phyloP scores from a whole-genome alignment of 495 filamentous ascomycete species.

The Schizothecium vesticola region DNA sequence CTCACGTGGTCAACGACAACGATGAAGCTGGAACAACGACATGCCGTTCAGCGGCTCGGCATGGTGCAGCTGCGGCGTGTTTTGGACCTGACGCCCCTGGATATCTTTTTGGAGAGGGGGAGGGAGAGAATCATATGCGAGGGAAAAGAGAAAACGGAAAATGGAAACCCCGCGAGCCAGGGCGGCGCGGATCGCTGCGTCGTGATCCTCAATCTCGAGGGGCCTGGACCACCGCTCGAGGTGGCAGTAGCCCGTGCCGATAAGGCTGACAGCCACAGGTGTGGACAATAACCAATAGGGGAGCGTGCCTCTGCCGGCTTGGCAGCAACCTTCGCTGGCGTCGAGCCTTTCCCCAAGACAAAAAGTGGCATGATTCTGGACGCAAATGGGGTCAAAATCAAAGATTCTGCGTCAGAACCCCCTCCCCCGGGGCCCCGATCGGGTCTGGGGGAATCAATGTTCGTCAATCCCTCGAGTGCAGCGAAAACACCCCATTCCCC shows the following conservation, averaged over 20 bases:
- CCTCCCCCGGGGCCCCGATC: slow-evolving; percentile 20
- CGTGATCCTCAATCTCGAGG: slow-evolving; percentile 2
- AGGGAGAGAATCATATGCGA: neutral
- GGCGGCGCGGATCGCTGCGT: neutral
- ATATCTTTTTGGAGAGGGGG: too few species aligned
- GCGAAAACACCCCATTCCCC: neutral
- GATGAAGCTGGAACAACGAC: too few species aligned
- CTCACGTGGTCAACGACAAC: too few species aligned
- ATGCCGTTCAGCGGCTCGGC: too few species aligned
- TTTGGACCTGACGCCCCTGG: too few species aligned
- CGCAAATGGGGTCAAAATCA: slow-evolving; percentile 28
- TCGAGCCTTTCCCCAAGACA: slow-evolving; percentile 23
- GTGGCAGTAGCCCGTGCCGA: neutral
- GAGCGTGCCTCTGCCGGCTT: slow-evolving; percentile 31
- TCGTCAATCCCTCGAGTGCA: slow-evolving; percentile 2
- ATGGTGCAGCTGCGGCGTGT: too few species aligned
- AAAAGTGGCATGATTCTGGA: slow-evolving; percentile 35
- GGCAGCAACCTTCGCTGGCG: slow-evolving; percentile 14
- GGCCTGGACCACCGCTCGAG: slow-evolving; percentile 16
- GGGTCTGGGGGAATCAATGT: slow-evolving; percentile 14
- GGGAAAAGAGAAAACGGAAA: too few species aligned
- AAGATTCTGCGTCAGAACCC: slow-evolving; percentile 26
- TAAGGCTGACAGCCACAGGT: slow-evolving; percentile 26
- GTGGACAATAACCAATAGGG: slow-evolving; percentile 14
- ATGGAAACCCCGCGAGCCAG: slow-evolving; percentile 8